Evolutionary conservation across 176 grass and related monocot species (phyloP).

Genomic region (Oropetium thomaeum): DNA sequence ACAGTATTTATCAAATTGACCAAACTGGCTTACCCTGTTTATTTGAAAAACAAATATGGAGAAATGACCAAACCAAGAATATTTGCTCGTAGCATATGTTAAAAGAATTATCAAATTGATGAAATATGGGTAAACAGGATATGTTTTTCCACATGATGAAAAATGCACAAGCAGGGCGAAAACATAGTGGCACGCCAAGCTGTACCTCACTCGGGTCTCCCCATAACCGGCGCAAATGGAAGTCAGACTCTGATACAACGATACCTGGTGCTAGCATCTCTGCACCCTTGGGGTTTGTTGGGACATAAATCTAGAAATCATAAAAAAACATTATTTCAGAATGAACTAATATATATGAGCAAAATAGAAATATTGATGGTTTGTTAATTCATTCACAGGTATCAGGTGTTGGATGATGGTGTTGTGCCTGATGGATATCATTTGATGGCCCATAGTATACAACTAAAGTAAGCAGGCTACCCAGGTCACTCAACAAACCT

Average conservation of each 20-base stretch:
- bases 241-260: slow-evolving; percentile 59
- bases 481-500: slow-evolving; percentile 36
- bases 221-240: slow-evolving; percentile 73
- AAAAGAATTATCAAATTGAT: neutral
- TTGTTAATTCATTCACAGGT: neutral
- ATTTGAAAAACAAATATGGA: too few relatives aligned
- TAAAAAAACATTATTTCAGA: slow-evolving; percentile 5
- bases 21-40: too few relatives aligned
- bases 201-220: slow-evolving; percentile 66
- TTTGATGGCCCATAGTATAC: neutral
- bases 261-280: slow-evolving; percentile 60
- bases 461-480: neutral
- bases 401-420: neutral
- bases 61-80: slow-evolving; percentile 28
- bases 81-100: neutral
- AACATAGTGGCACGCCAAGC: slow-evolving; percentile 2
- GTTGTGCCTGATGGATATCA: neutral
- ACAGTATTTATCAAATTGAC: too few relatives aligned
- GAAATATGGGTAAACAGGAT: neutral
- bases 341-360: slow-evolving; percentile 18
- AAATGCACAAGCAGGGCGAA: neutral
- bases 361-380: neutral
- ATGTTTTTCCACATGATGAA: neutral
- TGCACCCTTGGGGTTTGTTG: slow-evolving; percentile 67
- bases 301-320: slow-evolving; percentile 49